Conservation (phyloP, 306 rosid species). For the Cicer yamashitae region DNA sequence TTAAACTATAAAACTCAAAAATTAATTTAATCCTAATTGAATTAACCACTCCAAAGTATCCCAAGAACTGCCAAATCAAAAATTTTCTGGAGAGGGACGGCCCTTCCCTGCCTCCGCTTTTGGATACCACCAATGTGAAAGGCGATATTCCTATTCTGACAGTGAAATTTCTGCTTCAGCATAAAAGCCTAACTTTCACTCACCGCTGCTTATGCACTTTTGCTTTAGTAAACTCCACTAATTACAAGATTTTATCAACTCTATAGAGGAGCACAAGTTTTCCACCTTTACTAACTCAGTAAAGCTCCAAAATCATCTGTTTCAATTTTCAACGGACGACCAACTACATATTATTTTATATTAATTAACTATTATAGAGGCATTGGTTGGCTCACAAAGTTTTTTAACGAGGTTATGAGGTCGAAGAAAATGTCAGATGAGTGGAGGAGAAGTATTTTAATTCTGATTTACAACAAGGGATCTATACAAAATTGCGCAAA, state of each 20-base stretch:
- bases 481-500: too few relatives aligned
- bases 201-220: conserved; percentile 51
- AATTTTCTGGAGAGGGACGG: not conserved
- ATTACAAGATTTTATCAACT: conserved; percentile 43
- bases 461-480: too few relatives aligned
- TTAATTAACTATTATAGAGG: too few relatives aligned
- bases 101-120: conserved; percentile 4
- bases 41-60: not conserved
- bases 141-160: conserved; percentile 47
- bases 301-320: conserved; percentile 50
- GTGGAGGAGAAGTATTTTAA: too few relatives aligned
- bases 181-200: conserved; percentile 47
- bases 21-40: not conserved
- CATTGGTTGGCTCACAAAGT: too few relatives aligned
- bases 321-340: conserved; percentile 42
- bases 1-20: not conserved
- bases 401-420: too few relatives aligned
- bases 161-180: conserved; percentile 43
- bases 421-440: too few relatives aligned
- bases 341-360: not conserved
- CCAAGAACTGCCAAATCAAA: conserved; percentile 19
- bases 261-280: conserved; percentile 40
- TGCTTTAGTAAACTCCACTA: conserved; percentile 42
- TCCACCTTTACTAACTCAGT: conserved; percentile 50
- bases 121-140: conserved; percentile 39